Evolutionary conservation across 148 eudicot species (phyloP), one percentile per base, ranked within the genome.

Genomic region (Arctostaphylos glauca): DNA sequence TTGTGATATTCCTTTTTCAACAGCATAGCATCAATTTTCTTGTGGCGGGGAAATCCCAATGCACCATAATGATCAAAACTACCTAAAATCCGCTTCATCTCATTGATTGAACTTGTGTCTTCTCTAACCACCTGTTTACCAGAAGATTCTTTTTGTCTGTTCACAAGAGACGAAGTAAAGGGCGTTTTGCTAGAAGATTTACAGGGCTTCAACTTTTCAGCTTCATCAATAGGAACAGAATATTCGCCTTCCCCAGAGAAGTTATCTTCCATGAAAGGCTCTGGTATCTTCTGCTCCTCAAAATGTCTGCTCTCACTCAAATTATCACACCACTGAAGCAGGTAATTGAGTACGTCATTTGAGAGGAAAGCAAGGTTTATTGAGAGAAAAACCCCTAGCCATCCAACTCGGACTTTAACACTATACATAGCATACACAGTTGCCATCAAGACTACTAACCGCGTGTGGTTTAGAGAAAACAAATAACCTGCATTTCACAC

Each of bases 1-100:
- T 91, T 97, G 66, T 90, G 90, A 85, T 97, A 97, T 86, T 97
- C 99, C 89, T 94, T 97, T 89, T 91, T 97, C 85, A 97, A 88
- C 68, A 91, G 54, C 2, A 62, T 77, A 74, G 83, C 86, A 83
- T 97, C 99, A 82, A 97, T 88, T 87, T 88, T 97, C 85, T 86
- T 90, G 58, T 89, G 92, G 64, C 96, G 92, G 9, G 89, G 89
- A 86, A 97, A 87, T 77, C 94, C 99, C 81, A 97, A 87, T 31
- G 97, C 97, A 88, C 92, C 97, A 81, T 97, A 97, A 85, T 97
- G 99, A 85, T 97, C 86, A 86, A 66, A 81, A 78, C 96, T 83
- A 81, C 86, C 84, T 48, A 94, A 83, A 84, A 97, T 97, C 79
- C 97, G 91, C 85, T 88, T 87, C 97, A 97, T 97, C 89, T 97